A percentile compares a stretch with the other conserved stretches of the same genome.
Conservation (phyloP, 202 grass and related monocot genomes). For the Bolboschoenoplectus hybrid region DNA sequence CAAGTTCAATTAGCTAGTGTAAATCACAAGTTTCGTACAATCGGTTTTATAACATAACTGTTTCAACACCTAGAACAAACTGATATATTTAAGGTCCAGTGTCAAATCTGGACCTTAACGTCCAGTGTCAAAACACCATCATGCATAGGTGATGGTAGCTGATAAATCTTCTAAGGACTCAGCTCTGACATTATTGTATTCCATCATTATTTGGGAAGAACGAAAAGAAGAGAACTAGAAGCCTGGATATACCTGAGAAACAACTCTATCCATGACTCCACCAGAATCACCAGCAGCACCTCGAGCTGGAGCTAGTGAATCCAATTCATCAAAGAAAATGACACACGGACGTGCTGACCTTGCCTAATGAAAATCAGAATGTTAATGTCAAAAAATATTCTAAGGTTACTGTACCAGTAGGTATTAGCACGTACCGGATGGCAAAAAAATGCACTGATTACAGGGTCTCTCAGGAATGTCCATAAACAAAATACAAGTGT, state of each 20-base stretch:
- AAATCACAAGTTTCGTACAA: not conserved
- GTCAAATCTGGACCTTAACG: too few species aligned
- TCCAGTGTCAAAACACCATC: too few species aligned
- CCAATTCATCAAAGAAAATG: slow-evolving; percentile 99
- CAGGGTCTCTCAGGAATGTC: not conserved
- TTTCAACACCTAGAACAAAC: slow-evolving; percentile 9
- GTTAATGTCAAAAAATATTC: slow-evolving; percentile 27
- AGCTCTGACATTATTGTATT: slow-evolving; percentile 17
- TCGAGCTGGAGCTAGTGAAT: slow-evolving; percentile 91
- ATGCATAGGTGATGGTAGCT: not conserved
- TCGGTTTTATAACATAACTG: not conserved
- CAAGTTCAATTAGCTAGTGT: not conserved
- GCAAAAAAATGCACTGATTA: not conserved
- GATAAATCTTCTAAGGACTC: slow-evolving; percentile 4
- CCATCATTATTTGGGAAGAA: slow-evolving; percentile 1
- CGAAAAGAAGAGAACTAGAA: not conserved
- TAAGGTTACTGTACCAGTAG: not conserved
- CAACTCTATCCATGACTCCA: slow-evolving; percentile 98
- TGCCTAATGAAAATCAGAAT: slow-evolving; percentile 54
- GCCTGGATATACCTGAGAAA: slow-evolving; percentile 74
- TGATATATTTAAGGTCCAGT: not conserved
- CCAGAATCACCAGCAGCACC: slow-evolving; percentile 94
- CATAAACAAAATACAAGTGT: slow-evolving; percentile 9
- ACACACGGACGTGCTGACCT: slow-evolving; percentile 88
- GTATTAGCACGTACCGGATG: slow-evolving; percentile 20